Evolutionary conservation across 2,329 filamentous ascomycete species (phyloP).

Genomic region (Beauveria sp.): DNA sequence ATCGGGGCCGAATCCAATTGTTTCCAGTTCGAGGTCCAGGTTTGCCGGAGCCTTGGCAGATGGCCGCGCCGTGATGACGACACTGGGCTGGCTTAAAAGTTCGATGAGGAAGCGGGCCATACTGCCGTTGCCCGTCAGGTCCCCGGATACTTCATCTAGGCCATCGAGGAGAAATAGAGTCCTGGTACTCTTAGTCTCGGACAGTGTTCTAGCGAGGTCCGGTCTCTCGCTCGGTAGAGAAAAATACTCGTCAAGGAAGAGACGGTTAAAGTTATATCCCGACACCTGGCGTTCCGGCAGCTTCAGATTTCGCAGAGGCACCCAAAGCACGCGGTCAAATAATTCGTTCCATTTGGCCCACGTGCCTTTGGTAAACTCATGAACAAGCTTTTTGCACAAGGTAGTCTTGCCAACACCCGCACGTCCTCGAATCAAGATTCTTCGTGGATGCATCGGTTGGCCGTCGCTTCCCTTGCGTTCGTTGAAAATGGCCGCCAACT

Average conservation of each 20-base stretch:
- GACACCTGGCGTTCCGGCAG: slow-evolving; percentile 5
- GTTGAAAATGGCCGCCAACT: neutral
- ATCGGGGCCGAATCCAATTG: neutral
- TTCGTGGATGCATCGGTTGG: neutral
- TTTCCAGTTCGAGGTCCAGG: neutral
- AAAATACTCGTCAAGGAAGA: too few relatives aligned
- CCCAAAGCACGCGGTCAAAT: slow-evolving; percentile 26
- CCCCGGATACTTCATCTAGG: too few relatives aligned
- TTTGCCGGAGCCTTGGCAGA: neutral
- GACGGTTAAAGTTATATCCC: too few relatives aligned
- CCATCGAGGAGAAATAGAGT: too few relatives aligned
- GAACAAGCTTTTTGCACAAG: slow-evolving; percentile 34
- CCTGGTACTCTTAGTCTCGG: neutral
- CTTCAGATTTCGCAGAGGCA: slow-evolving; percentile 31
- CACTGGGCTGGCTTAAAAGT: too few relatives aligned
- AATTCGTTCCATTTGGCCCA: slow-evolving; percentile 15
- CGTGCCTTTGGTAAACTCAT: slow-evolving; percentile 23
- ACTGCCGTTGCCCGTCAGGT: neutral
- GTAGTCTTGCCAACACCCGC: slow-evolving; percentile 34
- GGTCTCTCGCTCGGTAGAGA: too few relatives aligned
- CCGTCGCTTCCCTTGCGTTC: neutral
- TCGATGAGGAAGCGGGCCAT: too few relatives aligned
- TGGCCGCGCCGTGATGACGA: neutral
- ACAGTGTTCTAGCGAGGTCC: too few relatives aligned
- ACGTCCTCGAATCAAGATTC: slow-evolving; percentile 29